These are phyloP conservation scores for Macroventuria anomochaeta DNA, from an alignment of 2,329 filamentous ascomycete genomes.

Conservation along the genomic window DNA sequence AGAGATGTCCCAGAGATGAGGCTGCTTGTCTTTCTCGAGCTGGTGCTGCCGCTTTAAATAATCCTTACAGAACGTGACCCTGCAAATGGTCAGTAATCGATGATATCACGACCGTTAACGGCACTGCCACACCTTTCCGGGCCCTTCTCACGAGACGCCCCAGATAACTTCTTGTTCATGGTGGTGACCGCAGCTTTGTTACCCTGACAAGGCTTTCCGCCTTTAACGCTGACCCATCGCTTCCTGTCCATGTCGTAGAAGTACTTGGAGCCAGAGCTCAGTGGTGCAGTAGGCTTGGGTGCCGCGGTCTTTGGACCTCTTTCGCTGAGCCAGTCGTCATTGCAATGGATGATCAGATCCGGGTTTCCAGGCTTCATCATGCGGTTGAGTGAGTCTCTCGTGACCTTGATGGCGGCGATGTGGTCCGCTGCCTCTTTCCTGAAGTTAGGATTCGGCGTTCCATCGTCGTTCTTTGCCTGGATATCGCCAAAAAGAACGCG, in stretches of 20 bases:
- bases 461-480: conserved; percentile 5
- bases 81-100: not conserved
- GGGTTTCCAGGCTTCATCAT: conserved; percentile 11
- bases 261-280: not conserved
- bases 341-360: conserved; percentile 20
- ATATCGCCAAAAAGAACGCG: conserved; percentile 18
- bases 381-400: conserved; percentile 11
- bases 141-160: conserved; percentile 4
- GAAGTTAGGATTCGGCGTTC: conserved; percentile 9
- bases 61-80: conserved; percentile 12
- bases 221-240: conserved; percentile 7
- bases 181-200: conserved; percentile 14
- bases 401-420: conserved; percentile 12
- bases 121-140: not conserved
- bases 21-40: conserved; percentile 17
- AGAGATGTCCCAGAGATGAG: conserved; percentile 18
- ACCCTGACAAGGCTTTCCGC: conserved; percentile 17
- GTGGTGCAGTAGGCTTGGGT: conserved; percentile 1
- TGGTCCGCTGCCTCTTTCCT: conserved; percentile 6
- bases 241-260: conserved; percentile 15
- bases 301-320: conserved; percentile 2
- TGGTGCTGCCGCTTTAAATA: conserved; percentile 10
- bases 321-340: conserved; percentile 19
- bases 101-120: not conserved
- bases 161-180: conserved; percentile 2